Evolutionary conservation across 2,329 filamentous ascomycete species (phyloP), one percentile per base, ranked within the genome.

Genomic region (Blastomyces parvus): DNA sequence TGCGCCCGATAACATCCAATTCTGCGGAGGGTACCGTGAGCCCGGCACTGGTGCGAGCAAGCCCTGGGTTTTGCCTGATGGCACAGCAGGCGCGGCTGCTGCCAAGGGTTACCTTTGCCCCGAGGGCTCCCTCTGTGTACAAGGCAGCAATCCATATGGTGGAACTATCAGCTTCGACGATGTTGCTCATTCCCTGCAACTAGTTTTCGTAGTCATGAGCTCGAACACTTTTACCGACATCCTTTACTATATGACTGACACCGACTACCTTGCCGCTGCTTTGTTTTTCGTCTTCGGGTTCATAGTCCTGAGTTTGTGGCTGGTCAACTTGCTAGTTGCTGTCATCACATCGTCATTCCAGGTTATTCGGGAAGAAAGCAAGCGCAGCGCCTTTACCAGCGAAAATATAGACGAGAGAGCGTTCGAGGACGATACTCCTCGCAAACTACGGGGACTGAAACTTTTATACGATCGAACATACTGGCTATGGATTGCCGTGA

Each of bases 341-440:
- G 94, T 99, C 70, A 99, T 99, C 73, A 99, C 94, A 0, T 96
- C 94, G 5, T 97, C 93, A 0, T 99, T 99, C 72, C 94, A 99
- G 74, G 90, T 99, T 67, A 99, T 99, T 69, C 86, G 94, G 67
- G 95, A 99, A 78, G 94, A 99, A 74, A 96, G 91, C 77, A 92
- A 89, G 75, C 87, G 88, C 40, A 97, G 92, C 78, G 94, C 95
- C 2, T 99, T 99, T 74, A 92, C 91, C 4, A 86, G 86, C 14
- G 85, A 91, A 63, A 83, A 90, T 48, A 83, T 83, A 61, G 80
- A 82, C 59, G 71, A 71, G n/a, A 72, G 78, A 44, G 72, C 77
- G 33, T 75, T 77, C 40, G 78, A 80, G 50, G 70, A 76, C 30
- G 66, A 66, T 25, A 62, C 69, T 1, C 63, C 67, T 8, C 72